phyloP scores from a whole-genome alignment of 108 stramenopile species.

The Thalassiosira profunda region DNA sequence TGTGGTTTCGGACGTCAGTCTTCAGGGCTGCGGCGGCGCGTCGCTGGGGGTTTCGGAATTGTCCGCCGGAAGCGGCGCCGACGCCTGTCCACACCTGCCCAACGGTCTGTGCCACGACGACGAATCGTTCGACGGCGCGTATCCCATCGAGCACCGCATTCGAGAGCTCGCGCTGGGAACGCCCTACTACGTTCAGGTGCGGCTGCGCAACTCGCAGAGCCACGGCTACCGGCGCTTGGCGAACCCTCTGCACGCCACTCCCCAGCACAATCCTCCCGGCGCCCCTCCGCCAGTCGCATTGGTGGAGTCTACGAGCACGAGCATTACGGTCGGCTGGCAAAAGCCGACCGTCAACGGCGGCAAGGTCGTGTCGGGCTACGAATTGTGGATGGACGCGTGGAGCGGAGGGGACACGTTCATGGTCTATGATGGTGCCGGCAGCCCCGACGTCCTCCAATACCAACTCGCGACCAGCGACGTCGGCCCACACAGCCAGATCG shows the following conservation, averaged over 20 bases:
- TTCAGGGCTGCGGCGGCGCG: conserved; percentile 57
- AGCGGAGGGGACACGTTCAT: conserved; percentile 66
- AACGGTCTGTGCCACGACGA: conserved; percentile 50
- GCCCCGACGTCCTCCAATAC: conserved; percentile 53
- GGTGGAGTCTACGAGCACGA: conserved; percentile 57
- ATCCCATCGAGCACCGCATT: conserved; percentile 59
- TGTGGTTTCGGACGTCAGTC: conserved; percentile 20
- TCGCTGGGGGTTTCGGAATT: conserved; percentile 31
- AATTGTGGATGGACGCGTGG: conserved; percentile 90
- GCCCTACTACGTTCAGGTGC: conserved; percentile 72
- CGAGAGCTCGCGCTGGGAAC: conserved; percentile 54
- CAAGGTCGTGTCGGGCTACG: conserved; percentile 75
- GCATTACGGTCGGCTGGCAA: conserved; percentile 79
- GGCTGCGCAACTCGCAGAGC: conserved; percentile 69
- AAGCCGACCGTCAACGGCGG: conserved; percentile 79
- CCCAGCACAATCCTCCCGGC: conserved; percentile 67
- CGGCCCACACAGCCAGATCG: conserved; percentile 54
- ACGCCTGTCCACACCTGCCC: conserved; percentile 34
- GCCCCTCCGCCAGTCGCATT: conserved; percentile 70
- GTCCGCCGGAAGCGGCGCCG: conserved; percentile 53
- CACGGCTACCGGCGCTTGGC: conserved; percentile 50
- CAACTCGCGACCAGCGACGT: conserved; percentile 47
- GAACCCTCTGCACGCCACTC: conserved; percentile 30
- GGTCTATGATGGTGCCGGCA: conserved; percentile 82
- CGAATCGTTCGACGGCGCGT: conserved; percentile 50